phyloP scores from a whole-genome alignment of 768 basidiomycete genomes.

The Tricholoma sp. region DNA sequence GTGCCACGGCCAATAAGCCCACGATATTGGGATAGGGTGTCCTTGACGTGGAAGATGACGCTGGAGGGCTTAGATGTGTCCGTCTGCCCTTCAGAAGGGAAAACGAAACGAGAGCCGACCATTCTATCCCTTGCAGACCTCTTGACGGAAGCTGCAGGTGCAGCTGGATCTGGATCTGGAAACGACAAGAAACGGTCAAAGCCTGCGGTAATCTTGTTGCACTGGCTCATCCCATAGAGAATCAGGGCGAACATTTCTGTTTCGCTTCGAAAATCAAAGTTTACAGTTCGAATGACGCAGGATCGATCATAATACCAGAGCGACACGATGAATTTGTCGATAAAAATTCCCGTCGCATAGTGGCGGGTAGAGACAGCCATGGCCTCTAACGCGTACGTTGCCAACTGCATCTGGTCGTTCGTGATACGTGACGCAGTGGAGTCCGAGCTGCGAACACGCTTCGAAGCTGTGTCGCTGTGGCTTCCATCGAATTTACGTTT shows the following conservation, averaged over 20 bases:
- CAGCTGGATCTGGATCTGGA: not conserved
- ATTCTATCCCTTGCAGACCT: not conserved
- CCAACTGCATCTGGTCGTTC: not conserved
- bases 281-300: constrained; percentile 2
- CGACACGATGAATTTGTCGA: not conserved
- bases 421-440: not conserved
- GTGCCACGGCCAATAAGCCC: constrained; percentile 14
- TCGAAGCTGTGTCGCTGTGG: not conserved
- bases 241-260: not conserved
- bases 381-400: not conserved
- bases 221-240: not conserved
- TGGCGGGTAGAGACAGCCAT: constrained; percentile 3
- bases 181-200: not conserved
- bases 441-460: not conserved
- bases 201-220: not conserved
- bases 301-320: constrained; percentile 10
- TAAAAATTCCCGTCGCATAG: not conserved
- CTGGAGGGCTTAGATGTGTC: not conserved
- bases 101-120: not conserved
- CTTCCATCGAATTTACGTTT: no score
- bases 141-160: not conserved
- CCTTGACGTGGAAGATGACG: not conserved
- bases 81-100: not conserved
- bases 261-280: not conserved
- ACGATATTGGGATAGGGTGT: not conserved